Conservation (phyloP, 176 grass and related monocot genomes). For the Paspalum notatum region DNA sequence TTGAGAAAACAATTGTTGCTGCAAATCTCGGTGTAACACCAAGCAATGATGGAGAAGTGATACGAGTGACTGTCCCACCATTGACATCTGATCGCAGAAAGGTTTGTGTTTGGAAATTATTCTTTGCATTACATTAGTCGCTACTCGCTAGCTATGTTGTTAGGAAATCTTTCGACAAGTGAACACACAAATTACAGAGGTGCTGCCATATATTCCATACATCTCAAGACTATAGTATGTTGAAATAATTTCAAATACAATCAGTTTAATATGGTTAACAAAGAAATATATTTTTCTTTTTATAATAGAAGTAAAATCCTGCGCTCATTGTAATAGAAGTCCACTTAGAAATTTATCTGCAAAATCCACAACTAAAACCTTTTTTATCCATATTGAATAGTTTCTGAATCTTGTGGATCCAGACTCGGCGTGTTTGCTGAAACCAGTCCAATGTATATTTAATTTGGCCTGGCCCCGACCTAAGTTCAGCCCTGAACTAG, state of each 20-base stretch:
- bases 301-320: background rate
- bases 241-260: too few species aligned
- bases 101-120: slow-evolving; percentile 49
- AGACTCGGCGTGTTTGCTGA: background rate
- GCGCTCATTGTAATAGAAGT: background rate
- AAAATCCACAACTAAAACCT: background rate
- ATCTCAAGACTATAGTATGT: background rate
- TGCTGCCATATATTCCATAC: slow-evolving; percentile 3
- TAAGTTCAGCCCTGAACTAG: background rate
- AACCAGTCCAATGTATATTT: background rate
- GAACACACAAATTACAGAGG: background rate
- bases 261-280: background rate
- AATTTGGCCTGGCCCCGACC: background rate
- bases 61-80: slow-evolving; percentile 77
- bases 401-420: slow-evolving; percentile 14
- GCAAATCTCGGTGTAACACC: slow-evolving; percentile 89
- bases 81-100: slow-evolving; percentile 97
- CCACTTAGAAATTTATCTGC: background rate
- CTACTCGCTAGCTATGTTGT: background rate
- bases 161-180: background rate
- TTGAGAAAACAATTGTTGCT: slow-evolving; percentile 95
- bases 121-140: slow-evolving; percentile 2
- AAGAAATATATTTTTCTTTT: slow-evolving; percentile 12
- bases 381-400: background rate
- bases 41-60: slow-evolving; percentile 92